Evolutionary conservation across 495 filamentous ascomycete genomes (phyloP).

Genomic region (Haplographium delicatum): DNA sequence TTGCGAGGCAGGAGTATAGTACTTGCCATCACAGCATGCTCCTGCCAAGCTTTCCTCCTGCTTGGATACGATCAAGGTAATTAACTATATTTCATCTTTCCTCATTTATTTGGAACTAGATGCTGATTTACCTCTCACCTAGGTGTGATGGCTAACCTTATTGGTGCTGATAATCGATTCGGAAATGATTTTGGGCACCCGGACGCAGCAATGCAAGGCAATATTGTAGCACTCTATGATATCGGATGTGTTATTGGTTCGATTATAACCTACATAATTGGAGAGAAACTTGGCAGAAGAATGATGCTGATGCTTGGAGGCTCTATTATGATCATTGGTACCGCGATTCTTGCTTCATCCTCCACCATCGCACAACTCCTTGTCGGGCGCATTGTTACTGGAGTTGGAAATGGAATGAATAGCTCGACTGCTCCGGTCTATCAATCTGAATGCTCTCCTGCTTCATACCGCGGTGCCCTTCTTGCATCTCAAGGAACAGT

Average conservation of each 20-base stretch:
- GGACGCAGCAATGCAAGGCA: constrained; percentile 35
- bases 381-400: constrained; percentile 43
- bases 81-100: too few species aligned
- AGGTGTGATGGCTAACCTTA: constrained; percentile 24
- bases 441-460: constrained; percentile 43
- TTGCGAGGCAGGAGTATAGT: too few species aligned
- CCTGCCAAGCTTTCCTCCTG: constrained; percentile 32
- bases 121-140: too few species aligned
- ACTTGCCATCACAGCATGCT: too few species aligned
- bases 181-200: constrained; percentile 33
- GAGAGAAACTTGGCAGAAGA: constrained; percentile 43
- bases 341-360: constrained; percentile 38
- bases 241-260: constrained; percentile 41
- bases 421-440: constrained; percentile 45
- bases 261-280: constrained; percentile 37
- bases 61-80: constrained; percentile 42
- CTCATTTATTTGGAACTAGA: too few species aligned
- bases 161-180: constrained; percentile 22
- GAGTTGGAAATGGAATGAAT: constrained; percentile 48
- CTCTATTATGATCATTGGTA: constrained; percentile 38
- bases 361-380: constrained; percentile 39
- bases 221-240: constrained; percentile 48
- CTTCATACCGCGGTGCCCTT: constrained; percentile 37
- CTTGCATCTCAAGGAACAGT: constrained; percentile 37
- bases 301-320: constrained; percentile 38